These are phyloP conservation scores for Solanum medicagineum DNA, from an alignment of 257 asterid species.

Conservation along the genomic window DNA sequence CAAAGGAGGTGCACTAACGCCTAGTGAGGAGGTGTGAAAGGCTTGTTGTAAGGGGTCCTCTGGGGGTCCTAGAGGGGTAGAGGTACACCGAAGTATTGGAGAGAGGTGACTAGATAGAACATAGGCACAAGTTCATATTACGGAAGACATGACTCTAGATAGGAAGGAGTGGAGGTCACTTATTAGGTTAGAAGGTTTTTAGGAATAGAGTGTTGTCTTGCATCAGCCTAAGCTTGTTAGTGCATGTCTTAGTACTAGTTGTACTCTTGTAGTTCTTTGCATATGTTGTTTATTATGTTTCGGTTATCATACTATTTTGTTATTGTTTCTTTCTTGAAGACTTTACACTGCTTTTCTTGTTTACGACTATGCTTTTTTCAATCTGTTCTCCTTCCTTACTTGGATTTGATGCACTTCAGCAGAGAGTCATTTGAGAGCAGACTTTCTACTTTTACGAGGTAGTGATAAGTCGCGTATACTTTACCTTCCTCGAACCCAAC, in stretches of 20 bases:
- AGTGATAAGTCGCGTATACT: neutral
- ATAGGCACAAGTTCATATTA: neutral
- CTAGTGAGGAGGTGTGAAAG: neutral
- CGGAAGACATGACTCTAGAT: neutral
- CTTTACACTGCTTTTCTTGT: neutral
- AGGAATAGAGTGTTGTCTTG: neutral
- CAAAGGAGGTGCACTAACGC: neutral
- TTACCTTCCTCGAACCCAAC: neutral
- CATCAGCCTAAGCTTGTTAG: neutral
- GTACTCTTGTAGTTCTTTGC: neutral
- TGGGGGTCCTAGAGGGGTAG: neutral
- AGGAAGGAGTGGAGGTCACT: neutral
- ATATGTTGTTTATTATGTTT: neutral
- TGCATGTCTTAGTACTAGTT: neutral
- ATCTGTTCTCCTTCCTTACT: neutral
- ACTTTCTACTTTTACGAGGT: neutral
- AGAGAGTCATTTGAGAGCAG: neutral
- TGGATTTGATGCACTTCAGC: neutral
- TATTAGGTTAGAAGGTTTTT: neutral
- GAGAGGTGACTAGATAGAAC: neutral
- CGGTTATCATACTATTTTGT: neutral
- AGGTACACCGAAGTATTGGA: neutral
- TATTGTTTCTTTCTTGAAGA: neutral
- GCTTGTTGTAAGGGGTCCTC: neutral
- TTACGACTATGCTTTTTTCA: neutral